Conservation (phyloP, 2,329 filamentous ascomycete species). For the Golovinomyces cichoracearum region DNA sequence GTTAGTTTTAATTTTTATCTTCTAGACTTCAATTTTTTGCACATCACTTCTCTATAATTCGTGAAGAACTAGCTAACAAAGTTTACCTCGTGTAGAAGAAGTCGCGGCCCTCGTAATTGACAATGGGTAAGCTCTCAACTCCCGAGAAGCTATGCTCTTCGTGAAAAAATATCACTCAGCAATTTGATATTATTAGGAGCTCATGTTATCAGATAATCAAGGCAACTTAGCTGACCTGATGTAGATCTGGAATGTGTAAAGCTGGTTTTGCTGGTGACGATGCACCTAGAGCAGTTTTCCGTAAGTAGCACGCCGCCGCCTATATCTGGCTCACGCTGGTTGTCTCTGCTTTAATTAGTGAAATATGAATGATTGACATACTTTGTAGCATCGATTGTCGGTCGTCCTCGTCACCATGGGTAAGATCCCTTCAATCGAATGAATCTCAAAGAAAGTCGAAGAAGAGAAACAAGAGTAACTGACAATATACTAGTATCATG, state of each 20-base stretch:
- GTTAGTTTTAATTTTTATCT: neutral
- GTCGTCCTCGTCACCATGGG: conserved; percentile 99
- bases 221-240: conserved; percentile 8
- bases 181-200: neutral
- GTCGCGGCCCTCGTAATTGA: conserved; percentile 99
- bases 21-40: neutral
- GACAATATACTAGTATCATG: conserved; percentile 58
- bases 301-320: conserved; percentile 39
- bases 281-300: conserved; percentile 98
- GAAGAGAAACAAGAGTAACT: conserved; percentile 5
- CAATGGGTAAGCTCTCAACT: conserved; percentile 76
- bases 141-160: neutral
- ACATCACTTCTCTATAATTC: neutral
- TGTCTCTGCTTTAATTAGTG: too few relatives aligned
- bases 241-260: conserved; percentile 99
- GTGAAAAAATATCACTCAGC: neutral
- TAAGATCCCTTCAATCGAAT: conserved; percentile 25
- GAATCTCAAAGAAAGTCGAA: too few relatives aligned
- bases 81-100: conserved; percentile 47
- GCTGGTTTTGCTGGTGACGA: conserved; percentile 99
- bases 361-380: conserved; percentile 7
- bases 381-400: conserved; percentile 77
- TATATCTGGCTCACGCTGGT: neutral
- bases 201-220: neutral
- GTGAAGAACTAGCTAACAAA: conserved; percentile 8